Percentiles rank a stretch among this genome's conserved stretches.
Evolutionary conservation across 83 land plant species (phyloP).

Genomic region (Isoetes engelmannii): DNA sequence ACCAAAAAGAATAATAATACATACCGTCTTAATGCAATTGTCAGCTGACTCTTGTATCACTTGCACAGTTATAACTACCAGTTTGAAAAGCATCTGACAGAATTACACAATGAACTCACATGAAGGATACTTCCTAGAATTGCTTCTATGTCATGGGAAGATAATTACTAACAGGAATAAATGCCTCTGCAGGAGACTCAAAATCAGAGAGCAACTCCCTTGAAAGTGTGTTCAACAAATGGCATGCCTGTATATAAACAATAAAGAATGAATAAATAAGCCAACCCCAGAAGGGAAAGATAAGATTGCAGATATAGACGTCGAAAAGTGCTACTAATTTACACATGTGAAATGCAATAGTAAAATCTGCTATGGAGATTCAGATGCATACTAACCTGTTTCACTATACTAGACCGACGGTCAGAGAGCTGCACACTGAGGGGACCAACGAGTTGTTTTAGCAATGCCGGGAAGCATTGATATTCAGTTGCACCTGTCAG

Average conservation of each 20-base stretch:
- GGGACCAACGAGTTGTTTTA: conserved; percentile 83
- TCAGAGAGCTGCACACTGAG: conserved; percentile 76
- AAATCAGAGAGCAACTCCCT: conserved; percentile 94
- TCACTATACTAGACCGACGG: conserved; percentile 95
- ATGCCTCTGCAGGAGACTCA: conserved; percentile 90
- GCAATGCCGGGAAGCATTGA: conserved; percentile 61
- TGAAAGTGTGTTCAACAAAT: conserved; percentile 66
- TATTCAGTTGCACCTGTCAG: conserved; percentile 81
- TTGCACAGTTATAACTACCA: conserved; percentile 95
- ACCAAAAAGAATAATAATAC: conserved; percentile 6
- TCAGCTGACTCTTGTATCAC: conserved; percentile 98
- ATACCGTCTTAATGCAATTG: conserved; percentile 95
- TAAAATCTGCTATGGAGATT: too few species aligned
- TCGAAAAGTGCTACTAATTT: background rate
- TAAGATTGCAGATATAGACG: background rate
- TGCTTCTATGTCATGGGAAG: conserved; percentile 4
- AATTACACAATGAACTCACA: too few species aligned
- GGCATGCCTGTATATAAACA: conserved; percentile 97
- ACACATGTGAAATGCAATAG: too few species aligned
- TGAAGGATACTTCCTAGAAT: too few species aligned
- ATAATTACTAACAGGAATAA: conserved; percentile 69
- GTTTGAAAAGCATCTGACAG: conserved; percentile 83
- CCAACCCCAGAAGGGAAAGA: background rate
- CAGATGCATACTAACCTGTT: conserved; percentile 51
- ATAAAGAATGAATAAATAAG: background rate